Conservation (phyloP, 176 grass and related monocot species). For the Secale cereale region DNA sequence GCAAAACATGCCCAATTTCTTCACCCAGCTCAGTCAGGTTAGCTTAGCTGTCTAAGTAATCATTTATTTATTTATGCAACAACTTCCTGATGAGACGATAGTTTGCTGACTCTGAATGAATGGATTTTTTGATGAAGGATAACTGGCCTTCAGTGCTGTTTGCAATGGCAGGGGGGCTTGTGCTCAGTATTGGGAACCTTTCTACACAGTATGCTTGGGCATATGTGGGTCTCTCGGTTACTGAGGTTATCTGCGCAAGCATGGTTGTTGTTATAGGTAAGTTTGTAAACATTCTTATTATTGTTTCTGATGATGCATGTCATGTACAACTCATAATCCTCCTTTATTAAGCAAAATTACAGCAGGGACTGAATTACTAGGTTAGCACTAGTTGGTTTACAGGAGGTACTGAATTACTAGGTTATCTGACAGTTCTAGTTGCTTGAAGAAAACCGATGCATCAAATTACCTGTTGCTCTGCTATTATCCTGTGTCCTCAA, state of each 20-base stretch:
- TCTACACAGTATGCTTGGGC: conserved; percentile 68
- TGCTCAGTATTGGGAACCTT: conserved; percentile 67
- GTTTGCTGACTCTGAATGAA: background rate
- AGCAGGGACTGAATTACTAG: background rate
- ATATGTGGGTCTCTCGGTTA: conserved; percentile 66
- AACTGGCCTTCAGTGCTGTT: conserved; percentile 68
- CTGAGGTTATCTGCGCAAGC: conserved; percentile 57
- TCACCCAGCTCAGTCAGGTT: conserved; percentile 68
- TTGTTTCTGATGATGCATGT: background rate
- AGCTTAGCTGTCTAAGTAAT: conserved; percentile 2
- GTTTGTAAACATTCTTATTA: background rate
- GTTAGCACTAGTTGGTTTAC: background rate
- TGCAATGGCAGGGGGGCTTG: conserved; percentile 55
- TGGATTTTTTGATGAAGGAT: conserved; percentile 34
- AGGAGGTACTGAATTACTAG: background rate
- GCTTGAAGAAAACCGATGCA: background rate
- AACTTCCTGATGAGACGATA: background rate
- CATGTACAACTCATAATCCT: background rate
- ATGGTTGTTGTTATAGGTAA: conserved; percentile 69
- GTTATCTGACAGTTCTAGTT: background rate
- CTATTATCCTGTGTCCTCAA: too few species aligned
- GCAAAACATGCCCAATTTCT: conserved; percentile 51
- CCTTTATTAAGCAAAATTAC: background rate
- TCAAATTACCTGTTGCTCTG: too few species aligned
- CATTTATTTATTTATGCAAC: background rate